These are phyloP conservation scores for Ogataea nitratoaversa DNA, from an alignment of 805 yeast species.

Conservation along the genomic window DNA sequence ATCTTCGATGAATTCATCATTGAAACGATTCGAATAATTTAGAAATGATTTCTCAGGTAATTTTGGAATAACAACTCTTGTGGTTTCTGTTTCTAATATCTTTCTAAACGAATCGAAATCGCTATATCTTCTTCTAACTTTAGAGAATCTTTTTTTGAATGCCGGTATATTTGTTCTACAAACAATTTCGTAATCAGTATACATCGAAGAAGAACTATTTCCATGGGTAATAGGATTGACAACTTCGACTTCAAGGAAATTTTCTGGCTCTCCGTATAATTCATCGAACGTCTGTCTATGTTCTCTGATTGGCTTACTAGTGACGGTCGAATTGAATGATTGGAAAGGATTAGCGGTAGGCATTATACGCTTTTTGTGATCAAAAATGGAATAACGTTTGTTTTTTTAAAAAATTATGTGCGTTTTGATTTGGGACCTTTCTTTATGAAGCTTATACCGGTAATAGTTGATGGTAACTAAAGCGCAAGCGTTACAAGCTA, in stretches of 20 bases:
- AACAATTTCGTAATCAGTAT: slow-evolving; percentile 86
- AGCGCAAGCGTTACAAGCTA: too few relatives aligned
- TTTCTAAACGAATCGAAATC: slow-evolving; percentile 83
- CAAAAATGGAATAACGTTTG: too few relatives aligned
- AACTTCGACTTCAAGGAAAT: slow-evolving; percentile 88
- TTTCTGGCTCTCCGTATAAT: slow-evolving; percentile 91
- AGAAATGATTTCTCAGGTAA: slow-evolving; percentile 79
- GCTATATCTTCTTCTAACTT: slow-evolving; percentile 81
- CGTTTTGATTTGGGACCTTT: too few relatives aligned
- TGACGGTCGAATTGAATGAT: slow-evolving; percentile 25
- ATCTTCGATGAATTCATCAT: slow-evolving; percentile 76
- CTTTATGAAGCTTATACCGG: too few relatives aligned
- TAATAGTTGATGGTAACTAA: too few relatives aligned
- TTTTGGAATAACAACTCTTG: slow-evolving; percentile 78
- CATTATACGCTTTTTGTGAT: slow-evolving; percentile 7
- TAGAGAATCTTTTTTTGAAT: slow-evolving; percentile 57
- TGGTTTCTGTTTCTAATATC: slow-evolving; percentile 68
- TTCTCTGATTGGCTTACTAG: slow-evolving; percentile 21
- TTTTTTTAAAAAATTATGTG: not conserved
- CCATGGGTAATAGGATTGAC: slow-evolving; percentile 76
- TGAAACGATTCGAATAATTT: slow-evolving; percentile 62
- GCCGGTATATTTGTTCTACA: slow-evolving; percentile 91
- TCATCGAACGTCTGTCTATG: slow-evolving; percentile 67
- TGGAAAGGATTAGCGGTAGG: slow-evolving; percentile 31
- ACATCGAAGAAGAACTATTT: slow-evolving; percentile 49